Base-by-base conservation (phyloP, 129 eudicot genomes). In the Escallonia rubra region DNA sequence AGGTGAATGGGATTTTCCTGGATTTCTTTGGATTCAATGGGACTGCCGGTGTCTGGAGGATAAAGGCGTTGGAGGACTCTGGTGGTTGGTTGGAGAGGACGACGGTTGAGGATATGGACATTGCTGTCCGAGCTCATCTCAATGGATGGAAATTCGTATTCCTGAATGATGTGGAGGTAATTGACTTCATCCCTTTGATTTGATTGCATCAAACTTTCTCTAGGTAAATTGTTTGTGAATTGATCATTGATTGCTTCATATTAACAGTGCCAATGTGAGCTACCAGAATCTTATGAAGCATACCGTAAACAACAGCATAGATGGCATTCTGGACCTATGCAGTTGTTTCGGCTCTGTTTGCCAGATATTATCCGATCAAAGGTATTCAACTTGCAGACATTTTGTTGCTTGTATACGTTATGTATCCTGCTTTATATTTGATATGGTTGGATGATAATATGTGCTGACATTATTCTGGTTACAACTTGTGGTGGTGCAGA, bases 261-360 rank as follows among this genome's bases (percentile, higher is more conserved):
- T 49, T 72, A 64, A 40, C 80, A 91, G 97, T 87, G 97, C 67
- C 93, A 87, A 66, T 91, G 97, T 46, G 97, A 91, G 69, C 57
- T 91, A 59, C 97, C 97, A 1, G 97, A 91, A 77, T 91, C 97
- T 1, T 91, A 87, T 74, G 97, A 91, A 78, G 97, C 97, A 60
- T 91, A 91, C 42, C 54, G 97, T 70, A 91, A 91, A 78, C 97
- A 91, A 66, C 97, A 91, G 61, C 97, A 91, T 61, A 81, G 97
- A 79, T 91, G 97, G 97, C 97, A 91, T 77, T 91, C 97, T 5
- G 97, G 97, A 39, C 97, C 97, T 15, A 91, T 91, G 97, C 97
- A 91, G 68, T 45, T 91, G 81, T 91, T 91, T 76, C 86, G 96
- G 51, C 85, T 91, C 55, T 91, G 97, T 64, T 73, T 91, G 76